A percentile compares a stretch with the other conserved stretches of the same genome.
These are phyloP conservation scores for Bretschneidera sinensis DNA, from an alignment of 345 rosid genomes.

Conservation along the genomic window DNA sequence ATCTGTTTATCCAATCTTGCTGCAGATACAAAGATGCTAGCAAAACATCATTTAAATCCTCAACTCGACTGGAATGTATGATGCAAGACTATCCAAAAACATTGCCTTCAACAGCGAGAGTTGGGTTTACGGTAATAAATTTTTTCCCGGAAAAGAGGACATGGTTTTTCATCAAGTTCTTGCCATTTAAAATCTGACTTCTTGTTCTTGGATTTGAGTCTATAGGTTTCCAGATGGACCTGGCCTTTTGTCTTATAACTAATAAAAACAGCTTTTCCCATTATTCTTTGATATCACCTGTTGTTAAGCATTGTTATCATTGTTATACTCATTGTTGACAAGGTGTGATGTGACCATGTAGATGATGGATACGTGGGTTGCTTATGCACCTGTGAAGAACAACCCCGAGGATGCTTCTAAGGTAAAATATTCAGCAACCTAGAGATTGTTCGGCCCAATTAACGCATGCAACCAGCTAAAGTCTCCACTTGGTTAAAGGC, in stretches of 20 bases:
- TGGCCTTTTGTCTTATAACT: background rate
- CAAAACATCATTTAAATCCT: conserved; percentile 83
- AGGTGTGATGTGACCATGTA: conserved; percentile 18
- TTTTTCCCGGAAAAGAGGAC: conserved; percentile 1
- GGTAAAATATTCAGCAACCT: conserved; percentile 32
- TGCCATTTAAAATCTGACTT: background rate
- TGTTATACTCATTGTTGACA: background rate
- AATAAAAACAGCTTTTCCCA: background rate
- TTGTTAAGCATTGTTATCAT: background rate
- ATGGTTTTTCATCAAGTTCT: background rate
- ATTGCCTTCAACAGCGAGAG: conserved; percentile 73
- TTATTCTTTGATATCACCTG: background rate
- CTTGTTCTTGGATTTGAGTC: conserved; percentile 1
- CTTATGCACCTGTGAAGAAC: conserved; percentile 92
- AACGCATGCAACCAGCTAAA: background rate
- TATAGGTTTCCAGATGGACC: background rate
- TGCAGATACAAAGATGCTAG: conserved; percentile 87
- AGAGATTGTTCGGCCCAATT: background rate
- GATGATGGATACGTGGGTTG: conserved; percentile 89
- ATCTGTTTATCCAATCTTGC: conserved; percentile 13
- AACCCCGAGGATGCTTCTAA: conserved; percentile 94
- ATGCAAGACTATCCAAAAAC: conserved; percentile 99
- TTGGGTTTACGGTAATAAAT: conserved; percentile 81
- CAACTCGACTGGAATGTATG: conserved; percentile 95
- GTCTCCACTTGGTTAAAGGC: background rate